Percentiles rank a stretch among this genome's conserved stretches.
Evolutionary conservation across 805 yeast species (phyloP).

Genomic region (Candida nitratophila): DNA sequence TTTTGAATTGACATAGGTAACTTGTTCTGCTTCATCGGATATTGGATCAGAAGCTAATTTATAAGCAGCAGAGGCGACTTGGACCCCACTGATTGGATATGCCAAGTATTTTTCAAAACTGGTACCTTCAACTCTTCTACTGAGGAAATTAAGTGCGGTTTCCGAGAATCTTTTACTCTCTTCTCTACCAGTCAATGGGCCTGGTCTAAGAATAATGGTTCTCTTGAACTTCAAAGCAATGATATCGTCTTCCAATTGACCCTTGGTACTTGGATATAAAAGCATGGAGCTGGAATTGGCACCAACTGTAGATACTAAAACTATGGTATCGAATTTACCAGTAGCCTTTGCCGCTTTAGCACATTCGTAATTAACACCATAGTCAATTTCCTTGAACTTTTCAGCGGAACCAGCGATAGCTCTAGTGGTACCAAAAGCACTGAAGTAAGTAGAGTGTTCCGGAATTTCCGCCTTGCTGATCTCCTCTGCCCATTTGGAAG

Average conservation of each 20-base stretch:
- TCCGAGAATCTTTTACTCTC: slow-evolving; percentile 31
- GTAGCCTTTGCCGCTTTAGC: slow-evolving; percentile 69
- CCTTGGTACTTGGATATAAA: slow-evolving; percentile 63
- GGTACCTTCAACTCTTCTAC: slow-evolving; percentile 30
- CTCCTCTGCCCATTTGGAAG: slow-evolving; percentile 42
- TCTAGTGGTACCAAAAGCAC: slow-evolving; percentile 72
- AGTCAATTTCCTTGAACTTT: slow-evolving; percentile 64
- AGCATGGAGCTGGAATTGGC: slow-evolving; percentile 52
- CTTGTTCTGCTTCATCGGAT: slow-evolving; percentile 15
- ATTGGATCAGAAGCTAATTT: slow-evolving; percentile 16
- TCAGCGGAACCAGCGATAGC: slow-evolving; percentile 68
- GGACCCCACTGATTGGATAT: slow-evolving; percentile 56
- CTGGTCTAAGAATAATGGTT: slow-evolving; percentile 75
- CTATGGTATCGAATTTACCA: slow-evolving; percentile 56
- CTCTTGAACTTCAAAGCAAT: slow-evolving; percentile 56
- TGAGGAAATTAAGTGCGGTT: slow-evolving; percentile 16
- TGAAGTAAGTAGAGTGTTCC: slow-evolving; percentile 39
- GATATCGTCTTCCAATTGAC: slow-evolving; percentile 66
- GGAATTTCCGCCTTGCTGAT: slow-evolving; percentile 26
- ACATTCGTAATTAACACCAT: slow-evolving; percentile 58
- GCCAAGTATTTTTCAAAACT: slow-evolving; percentile 22
- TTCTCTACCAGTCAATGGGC: slow-evolving; percentile 62
- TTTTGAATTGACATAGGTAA: slow-evolving; percentile 12
- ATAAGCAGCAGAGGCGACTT: slow-evolving; percentile 50
- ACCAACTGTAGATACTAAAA: slow-evolving; percentile 61